Base-by-base conservation (phyloP, 108 stramenopile genomes). In the Cyclotella distinguenda region DNA sequence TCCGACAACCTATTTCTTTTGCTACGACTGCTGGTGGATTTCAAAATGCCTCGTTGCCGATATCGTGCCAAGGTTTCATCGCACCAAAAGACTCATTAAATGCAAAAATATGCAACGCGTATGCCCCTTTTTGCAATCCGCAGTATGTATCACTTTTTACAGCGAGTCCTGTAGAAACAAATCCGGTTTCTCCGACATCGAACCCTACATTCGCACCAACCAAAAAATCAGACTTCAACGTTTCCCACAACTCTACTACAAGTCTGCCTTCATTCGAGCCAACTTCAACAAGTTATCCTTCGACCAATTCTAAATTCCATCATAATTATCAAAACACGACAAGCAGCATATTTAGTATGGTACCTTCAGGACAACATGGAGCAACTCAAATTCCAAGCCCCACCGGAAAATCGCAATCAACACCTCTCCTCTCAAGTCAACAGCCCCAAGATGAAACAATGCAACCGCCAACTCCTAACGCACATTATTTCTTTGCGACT, bases 61-160 rank as follows among this genome's bases (percentile, higher is more conserved):
- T 33, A 27, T 10, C 13, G 11, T 68, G 67, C 39, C 19, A 49
- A 3, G 27, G 26, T 18, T 58, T 58, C 22, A 59, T 7, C 40
- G 19, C 25, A 9, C 4, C 32, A 2, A 36, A 27, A 19, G 56
- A 57, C 0, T 58, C 67, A 16, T 21, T 68, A 36, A 68, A 54
- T 39, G 55, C 55, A 22, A 47, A 49, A 58, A 68, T 68, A 49
- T 68, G 67, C 40, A 30, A 39, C 35, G 56, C 67, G 30, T 62
- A 62, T 62, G 46, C 36, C 26, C 33, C 39, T 28, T 68, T 43
- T 40, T 68, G 67, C 33, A 68, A 58, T 48, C 47, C 67, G 6
- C 3, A 22, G 22, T 25, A 66, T 30, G 12, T 28, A 33, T 13
- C 34, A 2, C 60, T 48, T n/a, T 46, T 46, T 12, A 43, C 25